Evolutionary conservation across 306 rosid species (phyloP), one percentile per base, ranked within the genome.

Genomic region (Fagus sylvatica): DNA sequence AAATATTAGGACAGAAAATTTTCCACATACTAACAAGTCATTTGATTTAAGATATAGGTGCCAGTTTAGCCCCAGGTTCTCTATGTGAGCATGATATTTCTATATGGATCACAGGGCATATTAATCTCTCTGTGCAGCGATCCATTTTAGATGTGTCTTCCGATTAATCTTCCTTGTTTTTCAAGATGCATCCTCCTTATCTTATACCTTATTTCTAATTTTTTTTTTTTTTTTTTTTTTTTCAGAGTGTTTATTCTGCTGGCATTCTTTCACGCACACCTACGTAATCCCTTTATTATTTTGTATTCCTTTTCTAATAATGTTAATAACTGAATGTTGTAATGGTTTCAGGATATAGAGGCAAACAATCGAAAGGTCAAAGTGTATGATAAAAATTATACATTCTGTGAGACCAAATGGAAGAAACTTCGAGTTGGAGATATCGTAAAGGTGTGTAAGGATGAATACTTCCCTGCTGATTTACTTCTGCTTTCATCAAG

Each of bases 381-480:
- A 3, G 77, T 41, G 41, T 67, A 46, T 37, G 42, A 4, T 22
- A 42, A 77, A 64, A 68, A 60, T 2, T 67, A 83, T 12, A 28
- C 4, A 36, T 79, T 78, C 65, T 28, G 13, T 13, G 53, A 74
- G 0, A 83, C 53, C 17, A 1, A 34, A 15, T 83, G 87, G 87
- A 65, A 76, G 66, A 72, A 62, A 15, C 36, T 83, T 11, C 72
- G 60, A 46, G 81, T 76, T 1, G 87, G 87, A 16, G 69, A 83
- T 19, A 42, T 79, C 2, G 72, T 83, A 7, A 83, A 65, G 36
- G 78, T 79, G 8, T 30, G 65, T 61, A 83, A 79, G 53, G 53
- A 83, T 9, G 78, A 83, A 53, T 79, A 75, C 19, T 83, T 83
- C 68, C 87, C 87, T 0, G n/a, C 78, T 75, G 84, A 83, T 76